Evolutionary conservation across 192 early-diverging fungal species (phyloP).

Genomic region (Mortierella hygrophila): DNA sequence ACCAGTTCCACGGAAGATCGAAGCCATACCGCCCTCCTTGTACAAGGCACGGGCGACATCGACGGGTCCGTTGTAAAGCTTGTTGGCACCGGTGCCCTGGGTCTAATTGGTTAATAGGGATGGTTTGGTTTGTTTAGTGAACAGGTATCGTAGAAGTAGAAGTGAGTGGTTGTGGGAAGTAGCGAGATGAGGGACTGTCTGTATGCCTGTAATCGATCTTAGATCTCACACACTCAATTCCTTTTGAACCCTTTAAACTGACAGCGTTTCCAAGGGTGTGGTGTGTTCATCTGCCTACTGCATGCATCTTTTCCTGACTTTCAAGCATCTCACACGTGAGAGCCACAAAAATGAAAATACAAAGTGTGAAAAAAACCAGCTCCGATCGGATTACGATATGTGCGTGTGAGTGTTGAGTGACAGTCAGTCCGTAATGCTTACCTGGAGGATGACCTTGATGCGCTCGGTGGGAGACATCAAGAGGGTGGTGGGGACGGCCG

Average conservation of each 20-base stretch:
- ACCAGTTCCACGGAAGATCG: conserved; percentile 93
- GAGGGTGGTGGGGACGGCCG: conserved; percentile 94
- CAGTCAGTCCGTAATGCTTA: conserved; percentile 29
- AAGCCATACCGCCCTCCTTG: conserved; percentile 87
- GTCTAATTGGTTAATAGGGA: conserved; percentile 6
- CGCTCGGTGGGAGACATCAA: conserved; percentile 96
- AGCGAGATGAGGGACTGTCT: not conserved
- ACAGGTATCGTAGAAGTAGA: not conserved
- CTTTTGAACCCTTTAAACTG: not conserved
- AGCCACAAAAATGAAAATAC: not conserved
- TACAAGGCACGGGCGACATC: conserved; percentile 89
- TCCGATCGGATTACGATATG: conserved; percentile 6
- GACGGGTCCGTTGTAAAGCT: conserved; percentile 91
- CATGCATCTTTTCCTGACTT: conserved; percentile 29
- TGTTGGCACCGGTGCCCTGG: conserved; percentile 69
- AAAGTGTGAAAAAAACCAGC: not conserved
- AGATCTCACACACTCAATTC: not conserved
- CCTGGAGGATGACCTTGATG: conserved; percentile 96
- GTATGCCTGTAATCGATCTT: not conserved
- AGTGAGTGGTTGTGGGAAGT: not conserved
- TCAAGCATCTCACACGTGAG: conserved; percentile 24
- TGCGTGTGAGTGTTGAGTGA: not conserved
- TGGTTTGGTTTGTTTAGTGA: not conserved
- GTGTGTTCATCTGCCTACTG: not conserved
- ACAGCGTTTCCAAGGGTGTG: not conserved